Evolutionary conservation across 2,329 filamentous ascomycete genomes (phyloP).

Genomic region (Sporothrix globosa): DNA sequence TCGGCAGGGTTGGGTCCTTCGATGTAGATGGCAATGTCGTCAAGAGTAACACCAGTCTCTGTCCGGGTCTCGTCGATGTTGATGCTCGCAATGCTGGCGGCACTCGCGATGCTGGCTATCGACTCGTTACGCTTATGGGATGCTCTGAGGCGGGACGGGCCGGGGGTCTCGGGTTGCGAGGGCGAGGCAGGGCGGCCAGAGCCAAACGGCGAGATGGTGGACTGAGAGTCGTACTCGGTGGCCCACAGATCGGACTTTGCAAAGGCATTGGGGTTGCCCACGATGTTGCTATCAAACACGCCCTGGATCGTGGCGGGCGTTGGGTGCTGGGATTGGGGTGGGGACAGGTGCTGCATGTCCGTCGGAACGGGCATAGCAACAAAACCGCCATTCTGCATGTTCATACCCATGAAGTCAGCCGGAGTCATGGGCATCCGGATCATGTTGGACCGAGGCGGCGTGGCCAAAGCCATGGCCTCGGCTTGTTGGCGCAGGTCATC

Average conservation of each 20-base stretch:
- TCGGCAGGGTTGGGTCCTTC: slow-evolving; percentile 71
- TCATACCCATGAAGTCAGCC: slow-evolving; percentile 58
- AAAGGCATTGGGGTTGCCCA: slow-evolving; percentile 43
- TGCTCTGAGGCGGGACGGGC: slow-evolving; percentile 41
- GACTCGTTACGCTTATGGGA: slow-evolving; percentile 63
- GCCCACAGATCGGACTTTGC: slow-evolving; percentile 50
- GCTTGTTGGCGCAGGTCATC: slow-evolving; percentile 62
- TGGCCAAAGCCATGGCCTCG: slow-evolving; percentile 55
- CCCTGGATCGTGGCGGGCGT: slow-evolving; percentile 58
- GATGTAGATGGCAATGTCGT: slow-evolving; percentile 80
- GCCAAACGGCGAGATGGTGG: slow-evolving; percentile 34
- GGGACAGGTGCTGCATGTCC: slow-evolving; percentile 48
- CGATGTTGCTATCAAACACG: slow-evolving; percentile 42
- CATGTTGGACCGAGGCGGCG: slow-evolving; percentile 57
- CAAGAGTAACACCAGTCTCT: slow-evolving; percentile 82
- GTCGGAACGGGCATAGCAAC: slow-evolving; percentile 43
- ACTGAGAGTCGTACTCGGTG: slow-evolving; percentile 37
- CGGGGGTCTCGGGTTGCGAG: slow-evolving; percentile 35
- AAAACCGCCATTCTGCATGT: slow-evolving; percentile 40
- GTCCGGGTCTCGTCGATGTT: slow-evolving; percentile 68
- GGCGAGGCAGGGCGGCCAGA: slow-evolving; percentile 26
- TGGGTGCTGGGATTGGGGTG: slow-evolving; percentile 55
- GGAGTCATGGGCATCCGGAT: slow-evolving; percentile 58
- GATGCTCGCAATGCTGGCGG: slow-evolving; percentile 63
- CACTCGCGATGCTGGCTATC: slow-evolving; percentile 56